Conservation (phyloP, 2,329 filamentous ascomycete genomes). For the Penicillium sp. region DNA sequence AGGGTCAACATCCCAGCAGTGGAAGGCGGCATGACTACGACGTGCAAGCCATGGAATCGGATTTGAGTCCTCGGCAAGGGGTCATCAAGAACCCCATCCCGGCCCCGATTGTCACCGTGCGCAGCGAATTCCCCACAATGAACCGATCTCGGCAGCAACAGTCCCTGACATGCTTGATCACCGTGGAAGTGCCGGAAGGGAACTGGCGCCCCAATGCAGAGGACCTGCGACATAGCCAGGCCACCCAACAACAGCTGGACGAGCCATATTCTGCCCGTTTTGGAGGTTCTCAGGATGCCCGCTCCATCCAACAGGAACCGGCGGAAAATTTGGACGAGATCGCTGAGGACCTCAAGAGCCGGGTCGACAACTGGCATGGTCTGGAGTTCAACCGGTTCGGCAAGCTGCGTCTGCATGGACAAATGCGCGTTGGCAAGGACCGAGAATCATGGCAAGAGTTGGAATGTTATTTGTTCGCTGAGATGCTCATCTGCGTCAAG, state of each 20-base stretch:
- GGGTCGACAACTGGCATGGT: constrained; percentile 99
- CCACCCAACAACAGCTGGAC: constrained; percentile 50
- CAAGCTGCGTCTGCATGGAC: constrained; percentile 84
- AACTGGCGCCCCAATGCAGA: constrained; percentile 88
- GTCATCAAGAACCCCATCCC: constrained; percentile 83
- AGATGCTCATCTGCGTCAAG: constrained; percentile 99
- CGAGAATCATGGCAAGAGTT: constrained; percentile 96
- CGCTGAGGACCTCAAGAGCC: constrained; percentile 76
- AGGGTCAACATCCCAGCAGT: constrained; percentile 66
- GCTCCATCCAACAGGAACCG: constrained; percentile 71
- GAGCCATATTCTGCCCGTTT: constrained; percentile 54
- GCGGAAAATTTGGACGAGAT: constrained; percentile 77
- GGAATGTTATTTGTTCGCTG: constrained; percentile 93
- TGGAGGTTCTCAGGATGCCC: constrained; percentile 48
- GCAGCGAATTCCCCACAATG: constrained; percentile 94
- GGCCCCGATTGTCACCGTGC: constrained; percentile 84
- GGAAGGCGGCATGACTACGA: constrained; percentile 88
- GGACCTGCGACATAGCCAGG: constrained; percentile 62
- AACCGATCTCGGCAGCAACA: constrained; percentile 91
- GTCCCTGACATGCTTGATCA: constrained; percentile 88
- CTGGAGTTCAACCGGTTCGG: constrained; percentile 91
- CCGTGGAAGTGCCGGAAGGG: constrained; percentile 87
- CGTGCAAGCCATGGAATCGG: constrained; percentile 91
- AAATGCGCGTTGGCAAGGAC: constrained; percentile 91
- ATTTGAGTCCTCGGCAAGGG: constrained; percentile 66